phyloP scores from a whole-genome alignment of 768 basidiomycete genomes.

The Candolleomyces efflorescens region DNA sequence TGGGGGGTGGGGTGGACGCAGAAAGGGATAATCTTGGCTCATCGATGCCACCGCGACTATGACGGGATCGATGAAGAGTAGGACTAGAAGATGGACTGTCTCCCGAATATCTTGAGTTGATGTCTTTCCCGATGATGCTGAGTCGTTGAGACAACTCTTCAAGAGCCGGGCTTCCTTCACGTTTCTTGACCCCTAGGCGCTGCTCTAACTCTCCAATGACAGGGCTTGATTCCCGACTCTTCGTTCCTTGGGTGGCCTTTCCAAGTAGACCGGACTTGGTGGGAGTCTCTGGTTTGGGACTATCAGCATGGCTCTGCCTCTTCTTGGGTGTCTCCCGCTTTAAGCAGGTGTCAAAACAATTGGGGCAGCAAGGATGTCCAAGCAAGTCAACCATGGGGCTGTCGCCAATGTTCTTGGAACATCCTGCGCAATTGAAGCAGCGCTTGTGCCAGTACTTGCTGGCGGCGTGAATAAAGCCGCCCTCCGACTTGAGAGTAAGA shows the following conservation, averaged over 20 bases:
- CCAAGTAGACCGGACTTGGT: slow-evolving; percentile 39
- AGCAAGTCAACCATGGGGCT: slow-evolving; percentile 80
- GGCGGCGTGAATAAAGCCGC: slow-evolving; percentile 68
- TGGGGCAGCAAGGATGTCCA: slow-evolving; percentile 72
- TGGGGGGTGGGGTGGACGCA: slow-evolving; percentile 13
- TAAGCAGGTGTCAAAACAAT: slow-evolving; percentile 78
- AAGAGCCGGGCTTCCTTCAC: slow-evolving; percentile 51
- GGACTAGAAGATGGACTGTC: slow-evolving; percentile 20
- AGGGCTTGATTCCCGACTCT: slow-evolving; percentile 52
- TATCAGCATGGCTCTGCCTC: slow-evolving; percentile 24
- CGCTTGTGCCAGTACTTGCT: slow-evolving; percentile 76
- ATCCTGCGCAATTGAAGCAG: slow-evolving; percentile 75
- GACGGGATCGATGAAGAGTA: slow-evolving; percentile 4
- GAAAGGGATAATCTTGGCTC: not conserved
- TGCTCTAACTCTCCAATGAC: slow-evolving; percentile 62
- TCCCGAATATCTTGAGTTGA: slow-evolving; percentile 17
- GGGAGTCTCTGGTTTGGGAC: slow-evolving; percentile 44
- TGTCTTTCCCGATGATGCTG: slow-evolving; percentile 33
- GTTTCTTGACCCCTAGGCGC: slow-evolving; percentile 51
- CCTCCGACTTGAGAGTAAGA: slow-evolving; percentile 70
- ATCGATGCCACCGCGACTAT: slow-evolving; percentile 4
- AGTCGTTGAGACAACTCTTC: slow-evolving; percentile 47
- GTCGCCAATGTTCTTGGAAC: slow-evolving; percentile 68
- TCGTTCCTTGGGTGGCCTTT: slow-evolving; percentile 27
- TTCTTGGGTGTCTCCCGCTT: slow-evolving; percentile 50